Conservation (phyloP, 2,329 filamentous ascomycete genomes). For the Nothomitra cinnamomea region DNA sequence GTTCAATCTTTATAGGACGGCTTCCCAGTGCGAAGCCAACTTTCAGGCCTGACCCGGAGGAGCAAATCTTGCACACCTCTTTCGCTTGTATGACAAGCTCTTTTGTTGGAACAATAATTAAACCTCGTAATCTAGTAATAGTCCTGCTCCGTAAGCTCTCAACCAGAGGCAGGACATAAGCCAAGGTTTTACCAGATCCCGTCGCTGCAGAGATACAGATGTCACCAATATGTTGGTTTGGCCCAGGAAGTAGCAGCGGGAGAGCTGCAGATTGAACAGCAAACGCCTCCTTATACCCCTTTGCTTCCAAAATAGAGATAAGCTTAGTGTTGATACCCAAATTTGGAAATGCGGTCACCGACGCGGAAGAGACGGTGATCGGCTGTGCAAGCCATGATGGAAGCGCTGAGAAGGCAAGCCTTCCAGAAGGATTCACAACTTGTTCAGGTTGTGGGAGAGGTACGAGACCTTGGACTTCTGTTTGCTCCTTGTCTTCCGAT, state of each 20-base stretch:
- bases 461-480: conserved; percentile 51
- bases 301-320: conserved; percentile 44
- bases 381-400: conserved; percentile 69
- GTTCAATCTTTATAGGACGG: conserved; percentile 52
- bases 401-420: conserved; percentile 58
- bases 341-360: conserved; percentile 42
- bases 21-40: conserved; percentile 73
- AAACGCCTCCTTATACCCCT: conserved; percentile 54
- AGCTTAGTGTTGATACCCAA: conserved; percentile 46
- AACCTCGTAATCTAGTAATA: conserved; percentile 51
- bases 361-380: conserved; percentile 45
- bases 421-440: conserved; percentile 36
- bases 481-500: conserved; percentile 13
- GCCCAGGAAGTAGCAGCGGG: conserved; percentile 56
- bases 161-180: conserved; percentile 76
- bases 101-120: conserved; percentile 80
- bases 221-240: conserved; percentile 49
- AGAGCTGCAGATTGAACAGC: conserved; percentile 68
- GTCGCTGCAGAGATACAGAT: conserved; percentile 84
- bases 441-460: conserved; percentile 66
- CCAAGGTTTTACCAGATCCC: conserved; percentile 86
- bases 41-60: conserved; percentile 52
- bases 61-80: conserved; percentile 59
- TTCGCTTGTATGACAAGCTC: conserved; percentile 79
- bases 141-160: conserved; percentile 50